Percentiles rank a stretch among this genome's conserved stretches.
phyloP scores from a whole-genome alignment of 1,284 basidiomycete genomes.

The Ganoderma multipileum region DNA sequence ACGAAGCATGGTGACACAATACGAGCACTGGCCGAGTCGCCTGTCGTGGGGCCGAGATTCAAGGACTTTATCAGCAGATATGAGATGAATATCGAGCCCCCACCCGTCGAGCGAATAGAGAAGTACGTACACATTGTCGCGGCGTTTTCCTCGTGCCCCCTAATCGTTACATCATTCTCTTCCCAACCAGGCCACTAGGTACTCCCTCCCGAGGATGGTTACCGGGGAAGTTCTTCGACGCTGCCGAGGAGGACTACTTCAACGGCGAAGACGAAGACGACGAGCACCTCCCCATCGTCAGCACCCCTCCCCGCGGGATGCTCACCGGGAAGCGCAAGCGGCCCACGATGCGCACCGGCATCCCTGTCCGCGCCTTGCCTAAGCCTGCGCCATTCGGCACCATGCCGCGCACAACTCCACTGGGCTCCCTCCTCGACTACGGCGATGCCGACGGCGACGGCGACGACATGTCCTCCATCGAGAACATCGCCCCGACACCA shows the following conservation, averaged over 20 bases:
- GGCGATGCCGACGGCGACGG: constrained; percentile 54
- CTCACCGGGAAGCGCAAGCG: constrained; percentile 64
- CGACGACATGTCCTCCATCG: constrained; percentile 45
- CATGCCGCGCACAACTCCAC: constrained; percentile 53
- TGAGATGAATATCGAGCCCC: constrained; percentile 93
- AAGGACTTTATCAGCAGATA: constrained; percentile 78
- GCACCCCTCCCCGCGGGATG: constrained; percentile 45
- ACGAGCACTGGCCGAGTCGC: constrained; percentile 66
- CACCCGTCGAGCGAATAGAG: constrained; percentile 59
- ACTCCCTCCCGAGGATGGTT: constrained; percentile 49
- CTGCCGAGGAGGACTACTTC: constrained; percentile 92
- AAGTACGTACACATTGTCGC: constrained; percentile 47
- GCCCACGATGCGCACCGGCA: constrained; percentile 30
- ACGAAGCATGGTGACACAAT: constrained; percentile 75
- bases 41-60: constrained; percentile 74
- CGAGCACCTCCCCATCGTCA: constrained; percentile 39
- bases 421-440: constrained; percentile 75
- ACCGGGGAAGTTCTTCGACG: constrained; percentile 62
- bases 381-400: constrained; percentile 27
- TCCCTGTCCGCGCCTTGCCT: constrained; percentile 32
- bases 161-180: not conserved
- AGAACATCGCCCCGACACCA: constrained; percentile 18
- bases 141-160: too few relatives aligned
- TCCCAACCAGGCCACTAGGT: constrained; percentile 26
- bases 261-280: constrained; percentile 77